Conservation (phyloP, 805 yeast genomes). For the Starmerella bombi region DNA sequence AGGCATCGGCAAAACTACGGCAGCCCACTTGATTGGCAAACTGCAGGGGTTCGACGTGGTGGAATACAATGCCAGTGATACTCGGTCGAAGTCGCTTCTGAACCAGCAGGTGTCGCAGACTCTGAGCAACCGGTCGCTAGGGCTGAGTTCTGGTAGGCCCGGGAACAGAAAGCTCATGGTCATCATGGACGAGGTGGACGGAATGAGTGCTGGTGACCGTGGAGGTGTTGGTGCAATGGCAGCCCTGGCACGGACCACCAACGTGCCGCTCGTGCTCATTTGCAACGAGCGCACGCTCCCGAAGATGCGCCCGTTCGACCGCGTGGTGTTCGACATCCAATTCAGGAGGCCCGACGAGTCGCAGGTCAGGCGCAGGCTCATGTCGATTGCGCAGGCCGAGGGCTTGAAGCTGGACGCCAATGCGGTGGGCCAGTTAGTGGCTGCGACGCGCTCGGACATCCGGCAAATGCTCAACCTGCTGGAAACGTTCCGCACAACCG, state of each 20-base stretch:
- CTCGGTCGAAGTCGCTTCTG: conserved; percentile 68
- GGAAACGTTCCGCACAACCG: conserved; percentile 70
- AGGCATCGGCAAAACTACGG: conserved; percentile 87
- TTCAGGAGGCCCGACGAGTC: conserved; percentile 81
- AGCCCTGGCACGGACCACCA: conserved; percentile 67
- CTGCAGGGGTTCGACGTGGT: conserved; percentile 67
- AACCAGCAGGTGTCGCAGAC: conserved; percentile 57
- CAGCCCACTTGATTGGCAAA: conserved; percentile 72
- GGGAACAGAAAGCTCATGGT: conserved; percentile 56
- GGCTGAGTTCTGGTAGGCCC: conserved; percentile 51
- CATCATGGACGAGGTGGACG: conserved; percentile 98
- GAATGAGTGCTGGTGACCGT: conserved; percentile 97
- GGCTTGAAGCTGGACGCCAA: conserved; percentile 65
- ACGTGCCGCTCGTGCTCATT: conserved; percentile 80
- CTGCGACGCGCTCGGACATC: conserved; percentile 78
- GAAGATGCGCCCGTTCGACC: conserved; percentile 91
- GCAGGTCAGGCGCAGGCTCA: conserved; percentile 67
- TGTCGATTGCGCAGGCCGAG: conserved; percentile 85
- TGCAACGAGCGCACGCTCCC: conserved; percentile 89
- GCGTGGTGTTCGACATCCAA: conserved; percentile 61
- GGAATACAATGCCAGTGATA: conserved; percentile 83
- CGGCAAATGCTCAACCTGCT: conserved; percentile 85
- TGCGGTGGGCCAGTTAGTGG: conserved; percentile 70
- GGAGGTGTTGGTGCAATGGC: conserved; percentile 97
- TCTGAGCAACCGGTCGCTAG: conserved; percentile 67